Base-by-base conservation (phyloP, 495 filamentous ascomycete species). In the Durotheca rogersii region DNA sequence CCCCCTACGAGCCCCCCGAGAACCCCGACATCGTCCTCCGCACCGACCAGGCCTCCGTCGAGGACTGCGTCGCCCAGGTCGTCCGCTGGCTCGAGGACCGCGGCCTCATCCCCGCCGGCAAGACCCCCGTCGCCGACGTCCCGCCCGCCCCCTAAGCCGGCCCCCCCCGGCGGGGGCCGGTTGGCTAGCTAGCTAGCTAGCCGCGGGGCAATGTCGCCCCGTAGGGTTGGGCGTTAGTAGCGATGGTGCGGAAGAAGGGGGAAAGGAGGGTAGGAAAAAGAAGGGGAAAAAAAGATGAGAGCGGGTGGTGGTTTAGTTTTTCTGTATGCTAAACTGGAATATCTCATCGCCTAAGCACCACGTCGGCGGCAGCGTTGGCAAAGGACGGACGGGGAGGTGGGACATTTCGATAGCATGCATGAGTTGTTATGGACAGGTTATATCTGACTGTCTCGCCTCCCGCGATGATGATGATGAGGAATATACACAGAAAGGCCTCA, bases 1-100 rank as follows among this genome's bases (percentile, higher is more conserved):
- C 90, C 20, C 93, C 93, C 3, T 98, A 98, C 70, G 93, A 98
- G 80, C 86, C 80, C 36, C 94, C 93, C 15, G 81, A 83, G 67
- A 78, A 81, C 47, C 81, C 93, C 6, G 93, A 98, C 78, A 85
- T 97, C 53, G 82, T 83, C 55, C 84, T 98, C 56, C 76, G 79
- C 68, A 92, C 85, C 29, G 80, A 86, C 46, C 77, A 89, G 73
- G 72, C 83, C 57, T 84, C 81, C 17, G 84, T 97, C 5, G 83
- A 90, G 75, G 88, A 95, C 67, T 88, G 87, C 46, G 91, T 97
- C 11, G 75, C 67, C 58, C 77, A 86, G 71, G 95, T 98, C 67
- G 81, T 90, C 40, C 74, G 78, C 10, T 95, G 92, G 68, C 69
- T 98, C 44, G 80, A 89, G 52, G 74, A 71, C 35, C 68, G 69